Conservation (phyloP, 441 rosid species). For the Manihot esculenta region DNA sequence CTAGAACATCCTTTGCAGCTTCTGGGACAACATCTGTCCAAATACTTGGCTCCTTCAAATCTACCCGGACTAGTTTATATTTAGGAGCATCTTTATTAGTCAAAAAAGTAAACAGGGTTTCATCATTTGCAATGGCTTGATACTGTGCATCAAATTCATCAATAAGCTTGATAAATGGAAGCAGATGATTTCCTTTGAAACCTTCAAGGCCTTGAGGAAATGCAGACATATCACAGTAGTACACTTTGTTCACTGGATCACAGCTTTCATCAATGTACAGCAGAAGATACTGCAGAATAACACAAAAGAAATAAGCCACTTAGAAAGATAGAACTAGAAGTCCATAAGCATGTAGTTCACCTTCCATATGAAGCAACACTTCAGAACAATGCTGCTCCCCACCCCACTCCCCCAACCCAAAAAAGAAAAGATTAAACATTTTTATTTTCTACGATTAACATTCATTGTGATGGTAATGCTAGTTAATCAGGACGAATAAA, state of each 20-base stretch:
- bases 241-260: constrained; percentile 88
- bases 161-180: constrained; percentile 75
- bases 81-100: constrained; percentile 88
- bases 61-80: constrained; percentile 80
- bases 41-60: constrained; percentile 65
- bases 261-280: constrained; percentile 56
- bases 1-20: constrained; percentile 77
- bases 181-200: constrained; percentile 49
- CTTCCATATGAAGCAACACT: no score
- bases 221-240: constrained; percentile 74
- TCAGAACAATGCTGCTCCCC: no score
- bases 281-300: constrained; percentile 68
- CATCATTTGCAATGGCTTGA: constrained; percentile 72
- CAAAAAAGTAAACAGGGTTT: constrained; percentile 64
- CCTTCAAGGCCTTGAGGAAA: constrained; percentile 72
- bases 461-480: neutral
- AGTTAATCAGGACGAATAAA: neutral
- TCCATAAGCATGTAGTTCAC: neutral
- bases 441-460: neutral
- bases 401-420: no score
- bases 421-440: no score
- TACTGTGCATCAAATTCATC: constrained; percentile 73
- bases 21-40: constrained; percentile 84
- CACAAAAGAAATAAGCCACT: constrained; percentile 15
- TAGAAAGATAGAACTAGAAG: neutral